Percentiles rank a stretch among this genome's conserved stretches.
These are phyloP conservation scores for Aspergillus candidus DNA, from an alignment of 2,329 filamentous ascomycete species.

Conservation along the genomic window DNA sequence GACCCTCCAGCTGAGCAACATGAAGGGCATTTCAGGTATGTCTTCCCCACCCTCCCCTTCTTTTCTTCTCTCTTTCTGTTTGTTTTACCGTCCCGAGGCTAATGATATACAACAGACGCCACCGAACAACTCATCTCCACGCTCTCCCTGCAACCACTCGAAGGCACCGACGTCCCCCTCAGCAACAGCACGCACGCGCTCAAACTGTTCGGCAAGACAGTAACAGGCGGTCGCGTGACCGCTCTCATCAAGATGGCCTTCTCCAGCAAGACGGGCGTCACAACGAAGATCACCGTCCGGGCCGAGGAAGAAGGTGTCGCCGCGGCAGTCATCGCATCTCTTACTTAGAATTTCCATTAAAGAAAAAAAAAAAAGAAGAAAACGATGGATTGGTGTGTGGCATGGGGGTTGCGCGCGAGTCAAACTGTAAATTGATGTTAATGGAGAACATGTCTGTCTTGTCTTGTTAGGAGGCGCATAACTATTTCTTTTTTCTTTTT, in stretches of 20 bases:
- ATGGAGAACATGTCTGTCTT: constrained; percentile 8
- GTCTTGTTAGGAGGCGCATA: constrained; percentile 13
- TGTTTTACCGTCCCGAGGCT: constrained; percentile 14
- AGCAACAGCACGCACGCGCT: constrained; percentile 88
- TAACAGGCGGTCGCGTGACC: constrained; percentile 82
- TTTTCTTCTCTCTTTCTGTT: constrained; percentile 2
- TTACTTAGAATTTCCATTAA: constrained; percentile 54
- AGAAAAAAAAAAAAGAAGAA: no score
- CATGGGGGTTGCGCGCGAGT: background rate
- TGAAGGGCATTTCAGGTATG: constrained; percentile 89
- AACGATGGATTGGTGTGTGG: no score
- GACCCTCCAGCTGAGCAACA: constrained; percentile 77
- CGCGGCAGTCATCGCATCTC: constrained; percentile 72
- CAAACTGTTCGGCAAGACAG: constrained; percentile 92
- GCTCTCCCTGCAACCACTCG: constrained; percentile 84
- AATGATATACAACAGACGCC: constrained; percentile 58
- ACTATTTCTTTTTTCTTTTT: constrained; percentile 11
- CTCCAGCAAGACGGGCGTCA: constrained; percentile 86
- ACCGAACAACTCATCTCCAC: constrained; percentile 83
- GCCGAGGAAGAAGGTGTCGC: constrained; percentile 92
- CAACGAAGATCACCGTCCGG: constrained; percentile 88
- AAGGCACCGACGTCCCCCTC: constrained; percentile 86
- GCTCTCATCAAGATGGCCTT: constrained; percentile 88
- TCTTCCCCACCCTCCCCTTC: constrained; percentile 16
- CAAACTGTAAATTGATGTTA: constrained; percentile 17